Base-by-base conservation (phyloP, 257 asterid species). In the Solanum megistacrolobum region DNA sequence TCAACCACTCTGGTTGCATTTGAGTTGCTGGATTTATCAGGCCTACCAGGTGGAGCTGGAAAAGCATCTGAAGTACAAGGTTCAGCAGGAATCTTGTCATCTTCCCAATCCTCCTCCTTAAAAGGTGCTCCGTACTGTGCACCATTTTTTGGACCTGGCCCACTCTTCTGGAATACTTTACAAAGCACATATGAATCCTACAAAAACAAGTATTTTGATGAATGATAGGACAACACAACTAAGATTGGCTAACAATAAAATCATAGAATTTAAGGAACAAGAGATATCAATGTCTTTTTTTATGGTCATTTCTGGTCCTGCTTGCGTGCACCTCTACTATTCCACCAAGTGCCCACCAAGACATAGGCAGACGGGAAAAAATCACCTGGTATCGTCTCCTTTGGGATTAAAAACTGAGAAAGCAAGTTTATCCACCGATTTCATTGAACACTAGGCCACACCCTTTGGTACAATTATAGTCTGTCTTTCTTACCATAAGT, bases 41-140 rank as follows among this genome's bases (percentile, higher is more conserved):
- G 88, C 62, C 75, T 69, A 48, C 20, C 46, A 85, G 71, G 85
- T 35, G 83, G 35, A 68, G 48, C 25, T 38, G 66, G 52, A 11
- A 83, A 83, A 11, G 79, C 91, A 89, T 66, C 83, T 55, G 90
- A 78, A 11, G 89, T 85, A 8, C 89, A 74, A 73, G 93, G 55
- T 73, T 87, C 86, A 81, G 86, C 73, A 86, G 86, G 73, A 79
- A 43, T 88, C 32, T 83, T 92, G 52, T 91, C 95, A 73, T 92
- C 93, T 69, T 90, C 87, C 99, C 99, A 97, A 14, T 97, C 99
- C 52, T 92, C 98, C 92, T 95, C 98, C 7, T 89, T 87, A 87
- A 96, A 97, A 7, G 98, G 99, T 75, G 98, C 98, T 16, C 99
- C 99, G 88, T 97, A 97, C 52, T 93, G 98, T 7, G 99, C 98